These are phyloP conservation scores for Plectosphaerella cucumerina DNA, from an alignment of 2,329 filamentous ascomycete genomes.

Conservation along the genomic window DNA sequence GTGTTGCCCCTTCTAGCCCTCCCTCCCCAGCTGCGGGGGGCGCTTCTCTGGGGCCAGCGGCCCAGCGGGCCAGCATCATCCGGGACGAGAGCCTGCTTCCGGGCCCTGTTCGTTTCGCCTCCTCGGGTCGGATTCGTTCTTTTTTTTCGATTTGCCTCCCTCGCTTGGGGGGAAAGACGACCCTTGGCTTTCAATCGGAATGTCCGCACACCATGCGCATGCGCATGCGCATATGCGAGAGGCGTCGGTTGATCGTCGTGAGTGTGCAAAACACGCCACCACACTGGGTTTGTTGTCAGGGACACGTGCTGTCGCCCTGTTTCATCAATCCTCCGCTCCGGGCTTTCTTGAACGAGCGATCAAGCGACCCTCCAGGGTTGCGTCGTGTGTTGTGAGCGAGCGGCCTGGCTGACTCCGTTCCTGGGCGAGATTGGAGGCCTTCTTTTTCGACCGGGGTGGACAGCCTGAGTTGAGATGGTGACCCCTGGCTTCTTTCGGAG, in stretches of 20 bases:
- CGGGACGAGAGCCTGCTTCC: conserved; percentile 2
- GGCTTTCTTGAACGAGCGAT: too few relatives aligned
- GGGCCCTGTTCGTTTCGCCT: background rate
- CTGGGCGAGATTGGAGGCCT: background rate
- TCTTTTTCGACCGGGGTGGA: too few relatives aligned
- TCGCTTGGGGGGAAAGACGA: background rate
- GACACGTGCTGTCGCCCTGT: conserved; percentile 2
- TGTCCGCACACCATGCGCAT: too few relatives aligned
- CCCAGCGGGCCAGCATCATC: conserved; percentile 15
- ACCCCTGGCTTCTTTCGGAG: too few relatives aligned
- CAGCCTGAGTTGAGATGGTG: too few relatives aligned
- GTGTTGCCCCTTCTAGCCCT: conserved; percentile 1
- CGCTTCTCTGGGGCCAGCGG: conserved; percentile 13
- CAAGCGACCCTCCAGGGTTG: too few relatives aligned
- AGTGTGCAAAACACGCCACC: too few relatives aligned
- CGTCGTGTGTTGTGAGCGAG: background rate
- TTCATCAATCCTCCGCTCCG: conserved; percentile 3
- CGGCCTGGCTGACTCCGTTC: background rate
- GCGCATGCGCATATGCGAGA: too few relatives aligned
- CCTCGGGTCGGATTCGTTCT: background rate
- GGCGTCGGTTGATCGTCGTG: too few relatives aligned
- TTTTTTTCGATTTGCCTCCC: background rate
- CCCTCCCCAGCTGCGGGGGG: conserved; percentile 8
- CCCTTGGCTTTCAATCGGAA: too few relatives aligned
- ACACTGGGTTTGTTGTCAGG: too few relatives aligned